Base-by-base conservation (phyloP, 768 basidiomycete species). In the Xerocomellus intermedius region DNA sequence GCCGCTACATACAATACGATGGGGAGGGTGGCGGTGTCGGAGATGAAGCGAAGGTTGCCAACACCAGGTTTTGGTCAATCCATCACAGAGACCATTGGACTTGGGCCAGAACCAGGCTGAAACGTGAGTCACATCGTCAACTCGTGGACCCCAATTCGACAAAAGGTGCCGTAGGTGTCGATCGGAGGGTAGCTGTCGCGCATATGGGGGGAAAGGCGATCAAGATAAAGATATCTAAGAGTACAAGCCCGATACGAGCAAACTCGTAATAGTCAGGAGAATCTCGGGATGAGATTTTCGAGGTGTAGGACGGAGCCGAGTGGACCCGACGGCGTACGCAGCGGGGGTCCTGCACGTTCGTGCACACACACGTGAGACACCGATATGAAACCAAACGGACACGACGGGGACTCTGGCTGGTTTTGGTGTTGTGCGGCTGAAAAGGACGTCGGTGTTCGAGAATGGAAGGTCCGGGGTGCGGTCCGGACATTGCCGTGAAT, bases 401-500 rank as follows among this genome's bases (percentile, higher is more conserved):
- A 28, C 56, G 39, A 50, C 36, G 35, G 12, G 35, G 28, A 14
- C 37, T 26, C 36, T 21, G 30, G n/a, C 33, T 54, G 37, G 8
- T 56, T 65, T 62, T 53, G 54, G 64, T 22, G 49, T 39, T 5
- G 42, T 12, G 8, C 5, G n/a, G 55, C 35, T 17, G 55, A 52
- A 61, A 58, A 49, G 42, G 24, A 22, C 45, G 13, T 19, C 17
- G 52, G 54, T 32, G 43, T 28, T 32, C 61, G 13, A 30, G 58
- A 64, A 56, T 55, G 59, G 64, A 64, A 66, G 45, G 58, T 55
- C 14, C 9, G 33, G 22, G 17, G 17, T 8, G 3, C 60, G 60
- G 60, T 3, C 66, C 66, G 66, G 54, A 24, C 4, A 12, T 58
- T 58, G 58, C 66, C 65, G 66, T 36, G 30, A 8, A 28, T 26